phyloP scores from a whole-genome alignment of 345 rosid species.

The Salix brachista region DNA sequence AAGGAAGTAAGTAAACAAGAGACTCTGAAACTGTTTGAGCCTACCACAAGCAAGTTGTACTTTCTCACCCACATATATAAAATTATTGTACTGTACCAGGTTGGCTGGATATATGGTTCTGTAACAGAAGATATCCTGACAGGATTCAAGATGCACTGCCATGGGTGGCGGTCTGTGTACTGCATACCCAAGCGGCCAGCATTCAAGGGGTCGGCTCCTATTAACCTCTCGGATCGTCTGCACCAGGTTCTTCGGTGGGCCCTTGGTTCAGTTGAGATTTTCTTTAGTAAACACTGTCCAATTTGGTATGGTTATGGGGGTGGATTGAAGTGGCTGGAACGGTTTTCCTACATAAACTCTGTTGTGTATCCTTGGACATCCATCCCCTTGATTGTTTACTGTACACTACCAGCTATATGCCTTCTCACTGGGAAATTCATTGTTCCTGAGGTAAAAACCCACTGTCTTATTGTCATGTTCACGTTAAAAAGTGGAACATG shows the following conservation, averaged over 20 bases:
- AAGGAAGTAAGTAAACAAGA: constrained; percentile 62
- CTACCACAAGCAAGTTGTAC: not conserved
- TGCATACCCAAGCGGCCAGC: constrained; percentile 88
- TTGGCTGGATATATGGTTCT: constrained; percentile 96
- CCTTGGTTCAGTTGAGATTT: constrained; percentile 94
- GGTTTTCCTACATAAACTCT: constrained; percentile 90
- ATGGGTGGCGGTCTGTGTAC: constrained; percentile 97
- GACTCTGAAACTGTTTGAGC: not conserved
- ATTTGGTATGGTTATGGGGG: constrained; percentile 99
- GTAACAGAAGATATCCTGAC: constrained; percentile 93
- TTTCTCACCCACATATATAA: constrained; percentile 5
- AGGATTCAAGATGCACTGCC: constrained; percentile 98
- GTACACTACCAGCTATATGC: constrained; percentile 87
- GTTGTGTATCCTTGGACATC: constrained; percentile 95
- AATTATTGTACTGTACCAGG: constrained; percentile 34
- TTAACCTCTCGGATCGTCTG: constrained; percentile 89
- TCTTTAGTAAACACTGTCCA: constrained; percentile 93
- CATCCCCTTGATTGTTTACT: constrained; percentile 80
- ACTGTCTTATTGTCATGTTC: not conserved
- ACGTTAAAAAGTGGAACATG: not conserved
- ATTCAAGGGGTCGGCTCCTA: constrained; percentile 93
- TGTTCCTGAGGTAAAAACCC: constrained; percentile 77
- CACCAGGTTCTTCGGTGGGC: constrained; percentile 98
- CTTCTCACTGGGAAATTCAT: constrained; percentile 92
- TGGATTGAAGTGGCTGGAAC: constrained; percentile 88